These are phyloP conservation scores for Eucalyptus decipiens DNA, from an alignment of 345 rosid species.

Conservation along the genomic window DNA sequence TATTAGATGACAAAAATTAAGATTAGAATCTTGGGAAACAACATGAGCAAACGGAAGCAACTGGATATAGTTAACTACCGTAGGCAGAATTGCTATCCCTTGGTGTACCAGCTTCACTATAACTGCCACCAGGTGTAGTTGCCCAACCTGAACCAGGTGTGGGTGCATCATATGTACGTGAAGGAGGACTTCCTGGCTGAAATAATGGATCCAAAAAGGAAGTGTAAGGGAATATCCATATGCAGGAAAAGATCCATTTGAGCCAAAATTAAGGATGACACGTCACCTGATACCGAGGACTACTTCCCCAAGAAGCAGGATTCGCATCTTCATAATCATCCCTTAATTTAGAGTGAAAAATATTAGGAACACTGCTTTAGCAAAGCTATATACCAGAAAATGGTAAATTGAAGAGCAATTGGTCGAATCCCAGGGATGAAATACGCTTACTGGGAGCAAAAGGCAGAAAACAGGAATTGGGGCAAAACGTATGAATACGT, in stretches of 20 bases:
- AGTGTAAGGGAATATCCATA: neutral
- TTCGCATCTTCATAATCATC: constrained; percentile 97
- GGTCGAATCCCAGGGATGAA: neutral
- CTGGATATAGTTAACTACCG: constrained; percentile 21
- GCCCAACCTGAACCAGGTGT: constrained; percentile 96
- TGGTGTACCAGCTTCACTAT: constrained; percentile 91
- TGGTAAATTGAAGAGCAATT: neutral
- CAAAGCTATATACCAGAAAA: neutral
- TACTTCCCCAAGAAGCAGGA: constrained; percentile 84
- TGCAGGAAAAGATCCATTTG: neutral
- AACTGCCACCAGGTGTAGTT: constrained; percentile 83
- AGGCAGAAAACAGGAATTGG: neutral
- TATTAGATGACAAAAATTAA: neutral
- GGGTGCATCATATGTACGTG: constrained; percentile 86
- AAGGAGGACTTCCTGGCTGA: constrained; percentile 95
- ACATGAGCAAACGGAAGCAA: neutral
- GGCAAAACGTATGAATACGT: neutral
- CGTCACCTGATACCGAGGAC: constrained; percentile 81
- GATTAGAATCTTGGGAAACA: neutral
- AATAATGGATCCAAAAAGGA: neutral
- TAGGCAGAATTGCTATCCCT: constrained; percentile 67
- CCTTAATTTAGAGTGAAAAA: constrained; percentile 12
- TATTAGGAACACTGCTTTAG: neutral
- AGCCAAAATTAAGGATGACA: neutral
- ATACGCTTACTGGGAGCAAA: neutral